Evolutionary conservation across 2,329 filamentous ascomycete genomes (phyloP).

Genomic region (Cadophora sp.): DNA sequence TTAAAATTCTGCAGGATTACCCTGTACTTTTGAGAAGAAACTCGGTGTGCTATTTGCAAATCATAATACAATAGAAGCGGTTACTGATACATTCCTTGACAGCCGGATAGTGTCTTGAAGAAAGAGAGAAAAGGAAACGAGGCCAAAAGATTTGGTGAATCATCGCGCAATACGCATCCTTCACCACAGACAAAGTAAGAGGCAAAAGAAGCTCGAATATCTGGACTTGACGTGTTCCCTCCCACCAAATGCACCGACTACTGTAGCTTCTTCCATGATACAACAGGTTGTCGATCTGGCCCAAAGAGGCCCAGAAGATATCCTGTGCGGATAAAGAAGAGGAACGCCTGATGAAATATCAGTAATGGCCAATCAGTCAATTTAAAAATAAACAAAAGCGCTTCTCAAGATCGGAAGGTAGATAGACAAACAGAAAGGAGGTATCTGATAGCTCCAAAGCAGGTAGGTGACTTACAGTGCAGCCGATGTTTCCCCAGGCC

Average conservation of each 20-base stretch:
- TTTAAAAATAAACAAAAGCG: background rate
- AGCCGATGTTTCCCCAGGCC: slow-evolving; percentile 76
- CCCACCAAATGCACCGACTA: background rate
- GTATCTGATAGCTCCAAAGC: background rate
- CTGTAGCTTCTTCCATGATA: slow-evolving; percentile 12
- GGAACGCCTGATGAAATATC: slow-evolving; percentile 50
- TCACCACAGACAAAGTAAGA: too few relatives aligned
- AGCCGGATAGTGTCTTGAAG: too few relatives aligned
- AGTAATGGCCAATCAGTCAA: background rate
- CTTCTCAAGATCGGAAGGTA: background rate
- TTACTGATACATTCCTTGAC: too few relatives aligned
- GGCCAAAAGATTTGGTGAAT: too few relatives aligned
- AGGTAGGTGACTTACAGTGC: slow-evolving; percentile 55
- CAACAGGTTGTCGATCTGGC: slow-evolving; percentile 44
- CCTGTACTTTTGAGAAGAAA: background rate
- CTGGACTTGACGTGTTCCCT: too few relatives aligned
- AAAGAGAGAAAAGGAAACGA: too few relatives aligned
- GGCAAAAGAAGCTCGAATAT: background rate
- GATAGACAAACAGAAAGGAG: background rate
- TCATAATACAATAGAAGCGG: background rate
- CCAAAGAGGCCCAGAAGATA: slow-evolving; percentile 69
- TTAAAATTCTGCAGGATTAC: too few relatives aligned
- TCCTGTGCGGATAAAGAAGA: slow-evolving; percentile 61
- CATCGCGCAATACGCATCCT: too few relatives aligned
- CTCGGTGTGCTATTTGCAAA: background rate